A percentile compares a stretch with the other conserved stretches of the same genome.
Conservation (phyloP, 2,329 filamentous ascomycete species). For the Trichophyton mentagrophytes region DNA sequence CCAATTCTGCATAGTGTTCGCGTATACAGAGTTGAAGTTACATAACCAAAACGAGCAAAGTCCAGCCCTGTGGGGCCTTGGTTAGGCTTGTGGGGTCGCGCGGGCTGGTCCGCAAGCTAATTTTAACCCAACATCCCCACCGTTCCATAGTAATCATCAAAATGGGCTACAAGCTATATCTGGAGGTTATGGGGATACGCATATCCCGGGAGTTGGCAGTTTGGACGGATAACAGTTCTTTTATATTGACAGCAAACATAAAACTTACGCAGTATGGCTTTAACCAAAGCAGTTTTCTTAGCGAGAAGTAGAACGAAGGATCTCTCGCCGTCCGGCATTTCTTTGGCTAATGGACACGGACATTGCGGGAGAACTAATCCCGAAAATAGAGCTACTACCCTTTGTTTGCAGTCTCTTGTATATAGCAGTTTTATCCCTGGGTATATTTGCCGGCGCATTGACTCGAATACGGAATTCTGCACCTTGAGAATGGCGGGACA, state of each 20-base stretch:
- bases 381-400: not conserved
- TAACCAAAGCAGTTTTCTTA: too few species aligned
- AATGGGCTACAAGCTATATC: not conserved
- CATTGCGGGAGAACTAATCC: not conserved
- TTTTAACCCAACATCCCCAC: not conserved
- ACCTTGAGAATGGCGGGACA: not conserved
- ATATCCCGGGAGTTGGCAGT: too few species aligned
- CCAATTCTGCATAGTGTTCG: not conserved
- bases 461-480: not conserved
- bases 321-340: not conserved
- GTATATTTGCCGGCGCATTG: not conserved
- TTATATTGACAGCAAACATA: too few species aligned
- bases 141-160: not conserved
- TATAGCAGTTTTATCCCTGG: not conserved
- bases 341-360: not conserved
- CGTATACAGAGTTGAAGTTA: not conserved
- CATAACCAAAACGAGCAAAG: not conserved
- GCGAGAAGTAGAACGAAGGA: too few species aligned
- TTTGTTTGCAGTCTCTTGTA: not conserved
- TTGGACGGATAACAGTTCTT: too few species aligned
- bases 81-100: not conserved
- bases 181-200: too few species aligned
- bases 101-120: not conserved
- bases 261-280: too few species aligned
- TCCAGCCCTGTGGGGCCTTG: constrained; percentile 2